These are phyloP conservation scores for Corynascus novoguineensis DNA, from an alignment of 495 filamentous ascomycete species.

Conservation along the genomic window DNA sequence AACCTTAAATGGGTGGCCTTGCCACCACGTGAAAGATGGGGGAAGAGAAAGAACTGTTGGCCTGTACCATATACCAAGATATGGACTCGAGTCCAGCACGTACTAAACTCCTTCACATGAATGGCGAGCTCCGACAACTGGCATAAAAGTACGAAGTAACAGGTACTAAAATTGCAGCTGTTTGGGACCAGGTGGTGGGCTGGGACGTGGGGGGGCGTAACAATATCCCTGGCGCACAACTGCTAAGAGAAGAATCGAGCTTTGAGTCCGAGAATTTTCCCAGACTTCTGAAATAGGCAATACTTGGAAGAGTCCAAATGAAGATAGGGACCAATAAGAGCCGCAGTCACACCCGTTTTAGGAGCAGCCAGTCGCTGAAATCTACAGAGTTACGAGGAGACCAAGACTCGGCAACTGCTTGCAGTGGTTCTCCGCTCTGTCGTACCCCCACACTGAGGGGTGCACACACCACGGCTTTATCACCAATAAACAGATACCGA, in stretches of 20 bases:
- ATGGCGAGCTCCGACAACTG: no score
- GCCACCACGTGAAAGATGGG: background rate
- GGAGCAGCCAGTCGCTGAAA: background rate
- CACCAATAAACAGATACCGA: no score
- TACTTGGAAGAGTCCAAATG: background rate
- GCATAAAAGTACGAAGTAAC: background rate
- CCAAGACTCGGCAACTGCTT: no score
- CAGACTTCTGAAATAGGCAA: background rate
- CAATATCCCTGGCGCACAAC: background rate
- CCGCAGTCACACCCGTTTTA: background rate
- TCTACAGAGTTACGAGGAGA: no score
- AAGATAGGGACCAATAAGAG: background rate
- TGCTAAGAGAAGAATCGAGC: background rate
- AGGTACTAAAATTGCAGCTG: constrained; percentile 8
- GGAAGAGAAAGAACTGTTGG: background rate
- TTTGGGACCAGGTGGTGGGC: constrained; percentile 1
- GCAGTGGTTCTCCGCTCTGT: no score
- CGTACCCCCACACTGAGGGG: no score
- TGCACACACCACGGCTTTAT: no score
- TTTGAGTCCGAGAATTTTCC: background rate
- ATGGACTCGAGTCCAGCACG: no score
- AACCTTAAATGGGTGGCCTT: background rate
- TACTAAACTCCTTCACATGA: no score
- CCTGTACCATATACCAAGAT: no score
- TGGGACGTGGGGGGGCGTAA: constrained; percentile 4